A percentile compares a stretch with the other conserved stretches of the same genome.
Evolutionary conservation across 352 stramenopile species (phyloP).

Genomic region (Globisporangium parvum): DNA sequence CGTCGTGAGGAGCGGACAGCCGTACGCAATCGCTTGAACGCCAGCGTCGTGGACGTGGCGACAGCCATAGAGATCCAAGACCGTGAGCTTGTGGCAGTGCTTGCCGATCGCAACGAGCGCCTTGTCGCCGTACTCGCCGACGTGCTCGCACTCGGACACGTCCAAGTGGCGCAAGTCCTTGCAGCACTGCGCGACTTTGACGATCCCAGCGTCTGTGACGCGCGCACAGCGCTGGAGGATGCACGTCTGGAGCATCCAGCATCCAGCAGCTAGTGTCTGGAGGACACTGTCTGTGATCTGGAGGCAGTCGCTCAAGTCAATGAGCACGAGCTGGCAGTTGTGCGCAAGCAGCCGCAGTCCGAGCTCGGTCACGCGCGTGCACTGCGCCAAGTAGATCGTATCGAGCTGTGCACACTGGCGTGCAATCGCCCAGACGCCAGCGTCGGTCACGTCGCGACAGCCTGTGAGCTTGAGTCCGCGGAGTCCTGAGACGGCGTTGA

Average conservation of each 20-base stretch:
- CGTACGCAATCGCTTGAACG: slow-evolving; percentile 72
- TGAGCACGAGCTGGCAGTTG: slow-evolving; percentile 68
- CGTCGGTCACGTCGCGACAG: slow-evolving; percentile 83
- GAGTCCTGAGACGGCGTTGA: slow-evolving; percentile 60
- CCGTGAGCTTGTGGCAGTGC: slow-evolving; percentile 64
- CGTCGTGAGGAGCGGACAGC: slow-evolving; percentile 80
- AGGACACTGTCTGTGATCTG: slow-evolving; percentile 82
- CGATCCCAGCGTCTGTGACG: slow-evolving; percentile 80
- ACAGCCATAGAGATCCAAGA: slow-evolving; percentile 86
- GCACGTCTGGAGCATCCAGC: slow-evolving; percentile 79
- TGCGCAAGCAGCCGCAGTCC: slow-evolving; percentile 86
- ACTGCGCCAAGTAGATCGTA: slow-evolving; percentile 78
- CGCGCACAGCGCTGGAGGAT: slow-evolving; percentile 74
- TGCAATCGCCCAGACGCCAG: slow-evolving; percentile 82
- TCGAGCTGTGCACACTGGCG: slow-evolving; percentile 60
- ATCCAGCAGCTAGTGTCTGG: slow-evolving; percentile 82
- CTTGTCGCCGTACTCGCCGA: slow-evolving; percentile 91
- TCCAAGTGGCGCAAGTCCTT: slow-evolving; percentile 75
- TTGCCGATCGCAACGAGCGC: slow-evolving; percentile 85
- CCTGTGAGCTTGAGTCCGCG: slow-evolving; percentile 53
- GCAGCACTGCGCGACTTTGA: slow-evolving; percentile 86
- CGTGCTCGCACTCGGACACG: slow-evolving; percentile 76
- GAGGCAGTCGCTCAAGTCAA: slow-evolving; percentile 85
- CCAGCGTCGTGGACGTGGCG: slow-evolving; percentile 82
- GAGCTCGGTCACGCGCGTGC: slow-evolving; percentile 80